These are phyloP conservation scores for Fistulinella prunicolor DNA, from an alignment of 768 basidiomycete species.

Conservation along the genomic window DNA sequence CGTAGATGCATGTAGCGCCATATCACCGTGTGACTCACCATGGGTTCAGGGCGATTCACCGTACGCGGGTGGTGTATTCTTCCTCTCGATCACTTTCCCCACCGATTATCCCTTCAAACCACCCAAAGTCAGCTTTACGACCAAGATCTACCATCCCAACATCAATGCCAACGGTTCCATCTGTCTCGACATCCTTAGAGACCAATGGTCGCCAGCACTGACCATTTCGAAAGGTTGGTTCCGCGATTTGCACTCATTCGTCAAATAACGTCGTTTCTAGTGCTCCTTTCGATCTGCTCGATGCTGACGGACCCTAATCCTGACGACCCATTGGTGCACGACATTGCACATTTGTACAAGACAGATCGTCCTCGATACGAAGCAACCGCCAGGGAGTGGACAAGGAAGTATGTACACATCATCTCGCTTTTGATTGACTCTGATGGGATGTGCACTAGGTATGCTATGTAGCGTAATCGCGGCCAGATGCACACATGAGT, in stretches of 20 bases:
- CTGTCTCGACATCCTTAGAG: slow-evolving; percentile 96
- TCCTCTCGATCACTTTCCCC: slow-evolving; percentile 91
- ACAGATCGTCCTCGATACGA: slow-evolving; percentile 97
- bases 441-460: slow-evolving; percentile 27
- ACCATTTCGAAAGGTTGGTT: slow-evolving; percentile 95
- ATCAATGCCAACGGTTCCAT: slow-evolving; percentile 99
- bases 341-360: slow-evolving; percentile 99
- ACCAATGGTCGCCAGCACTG: slow-evolving; percentile 98
- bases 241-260: background rate
- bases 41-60: slow-evolving; percentile 85
- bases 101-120: slow-evolving; percentile 99
- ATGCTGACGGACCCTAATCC: slow-evolving; percentile 99
- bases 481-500: slow-evolving; percentile 24
- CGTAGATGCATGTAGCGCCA: slow-evolving; percentile 33
- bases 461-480: slow-evolving; percentile 50
- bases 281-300: slow-evolving; percentile 96
- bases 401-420: slow-evolving; percentile 80
- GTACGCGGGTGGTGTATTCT: slow-evolving; percentile 98
- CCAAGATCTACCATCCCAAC: slow-evolving; percentile 99
- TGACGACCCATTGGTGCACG: slow-evolving; percentile 97
- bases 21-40: slow-evolving; percentile 21
- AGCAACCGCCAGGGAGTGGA: slow-evolving; percentile 98
- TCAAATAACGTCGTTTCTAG: slow-evolving; percentile 39
- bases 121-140: slow-evolving; percentile 99
- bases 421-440: background rate